Base-by-base conservation (phyloP, 345 rosid species). In the Geranium brycei region DNA sequence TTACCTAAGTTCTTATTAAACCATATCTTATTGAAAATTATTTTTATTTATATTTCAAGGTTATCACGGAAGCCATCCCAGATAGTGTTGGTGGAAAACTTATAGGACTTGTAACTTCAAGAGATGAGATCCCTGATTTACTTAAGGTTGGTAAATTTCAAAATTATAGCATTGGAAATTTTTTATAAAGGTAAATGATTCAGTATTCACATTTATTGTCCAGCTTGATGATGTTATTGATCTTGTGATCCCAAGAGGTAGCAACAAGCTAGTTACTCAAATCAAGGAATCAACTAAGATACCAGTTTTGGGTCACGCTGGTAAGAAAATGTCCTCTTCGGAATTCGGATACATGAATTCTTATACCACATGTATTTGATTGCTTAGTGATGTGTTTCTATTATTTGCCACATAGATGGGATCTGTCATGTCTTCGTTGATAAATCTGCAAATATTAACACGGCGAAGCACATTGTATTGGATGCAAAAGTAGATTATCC, bases 151-250 rank as follows among this genome's bases (percentile, higher is more conserved):
- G 65, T 31, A 41, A 18, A 55, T 79, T 57, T 67, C 68, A 57
- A 31, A 72, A 51, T 63, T 67, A 10, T 4, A 19, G 38, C 40
- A 35, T 35, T 91, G 72, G 51, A 62, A 23, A 32, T 17, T 41
- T 78, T 57, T 67, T 68, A 57, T 31, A 72, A 51, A 62, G 70
- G 15, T 7, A 19, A 47, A 31, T 41, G 57, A 35, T 30, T 62
- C 62, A 53, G 61, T 51, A 23, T 76, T 72, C 62, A 51, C 61
- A 60, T 73, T 63, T 76, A 12, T 78, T 62, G 61, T 61, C 64
- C 92, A 95, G 99, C 96, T 91, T 69, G 97, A 95, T 81, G 97
- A 95, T 70, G 96, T 88, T 60, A 91, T 95, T 32, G 97, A 95
- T 78, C 99, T 95, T 60, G 97, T 95, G 72, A 95, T 95, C 78